phyloP scores from a whole-genome alignment of 2,329 filamentous ascomycete genomes.

The Apiospora malaysiana region DNA sequence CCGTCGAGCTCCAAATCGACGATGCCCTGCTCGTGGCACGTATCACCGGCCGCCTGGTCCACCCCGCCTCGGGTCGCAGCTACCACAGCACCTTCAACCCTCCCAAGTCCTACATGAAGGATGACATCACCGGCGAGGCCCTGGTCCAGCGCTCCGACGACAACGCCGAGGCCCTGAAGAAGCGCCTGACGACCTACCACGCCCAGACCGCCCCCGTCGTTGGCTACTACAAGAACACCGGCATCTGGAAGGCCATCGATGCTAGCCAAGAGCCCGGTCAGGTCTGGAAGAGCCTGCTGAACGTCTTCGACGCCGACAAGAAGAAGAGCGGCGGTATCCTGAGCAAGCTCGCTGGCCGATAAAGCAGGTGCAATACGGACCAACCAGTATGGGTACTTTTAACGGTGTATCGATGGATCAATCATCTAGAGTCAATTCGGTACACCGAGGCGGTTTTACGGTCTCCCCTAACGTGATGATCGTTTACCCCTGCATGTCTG shows the following conservation, averaged over 20 bases:
- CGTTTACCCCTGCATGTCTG: background rate
- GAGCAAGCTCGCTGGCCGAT: slow-evolving; percentile 46
- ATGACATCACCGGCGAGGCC: slow-evolving; percentile 96
- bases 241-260: slow-evolving; percentile 95
- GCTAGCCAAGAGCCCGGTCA: slow-evolving; percentile 94
- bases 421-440: background rate
- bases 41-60: slow-evolving; percentile 94
- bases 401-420: background rate
- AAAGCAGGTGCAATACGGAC: slow-evolving; percentile 17
- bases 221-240: slow-evolving; percentile 94
- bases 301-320: slow-evolving; percentile 76
- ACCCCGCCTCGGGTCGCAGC: slow-evolving; percentile 93
- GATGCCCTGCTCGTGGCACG: slow-evolving; percentile 91
- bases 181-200: slow-evolving; percentile 93
- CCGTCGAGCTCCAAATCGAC: slow-evolving; percentile 95
- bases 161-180: slow-evolving; percentile 94
- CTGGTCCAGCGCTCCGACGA: slow-evolving; percentile 96
- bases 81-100: slow-evolving; percentile 99
- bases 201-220: slow-evolving; percentile 92
- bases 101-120: slow-evolving; percentile 90
- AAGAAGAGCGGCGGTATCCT: slow-evolving; percentile 52
- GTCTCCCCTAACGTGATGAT: background rate
- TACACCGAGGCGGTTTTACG: background rate
- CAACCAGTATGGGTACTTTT: background rate
- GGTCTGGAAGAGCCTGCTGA: slow-evolving; percentile 92